phyloP scores from a whole-genome alignment of 345 rosid species.

The Alliaria petiolata region DNA sequence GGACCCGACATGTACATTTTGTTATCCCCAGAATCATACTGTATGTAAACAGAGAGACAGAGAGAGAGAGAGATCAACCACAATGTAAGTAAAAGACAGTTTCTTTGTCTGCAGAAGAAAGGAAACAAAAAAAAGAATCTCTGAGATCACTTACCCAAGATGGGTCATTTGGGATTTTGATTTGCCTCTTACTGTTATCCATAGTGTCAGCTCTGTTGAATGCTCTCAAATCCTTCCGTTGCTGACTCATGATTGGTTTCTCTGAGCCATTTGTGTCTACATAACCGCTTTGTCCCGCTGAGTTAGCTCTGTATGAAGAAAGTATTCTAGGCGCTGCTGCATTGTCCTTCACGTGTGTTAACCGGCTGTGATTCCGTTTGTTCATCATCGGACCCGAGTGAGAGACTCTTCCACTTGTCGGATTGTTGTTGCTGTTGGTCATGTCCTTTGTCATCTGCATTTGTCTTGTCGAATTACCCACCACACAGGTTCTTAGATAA shows the following conservation, averaged over 20 bases:
- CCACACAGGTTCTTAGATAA: slow-evolving; percentile 19
- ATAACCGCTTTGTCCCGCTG: slow-evolving; percentile 7
- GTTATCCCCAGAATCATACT: slow-evolving; percentile 55
- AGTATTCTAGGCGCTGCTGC: slow-evolving; percentile 12
- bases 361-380: slow-evolving; percentile 22
- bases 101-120: slow-evolving; percentile 1
- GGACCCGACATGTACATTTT: slow-evolving; percentile 92
- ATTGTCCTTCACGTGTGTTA: slow-evolving; percentile 12
- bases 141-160: slow-evolving; percentile 30
- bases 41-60: not conserved
- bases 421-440: slow-evolving; percentile 7
- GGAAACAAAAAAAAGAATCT: not conserved
- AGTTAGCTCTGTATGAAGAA: slow-evolving; percentile 13
- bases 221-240: slow-evolving; percentile 17
- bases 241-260: slow-evolving; percentile 7
- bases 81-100: not conserved
- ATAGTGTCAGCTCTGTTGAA: slow-evolving; percentile 33
- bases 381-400: slow-evolving; percentile 34
- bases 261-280: not conserved
- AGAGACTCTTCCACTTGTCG: slow-evolving; percentile 13
- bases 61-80: not conserved
- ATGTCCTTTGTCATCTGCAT: slow-evolving; percentile 25
- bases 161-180: slow-evolving; percentile 24
- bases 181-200: slow-evolving; percentile 29
- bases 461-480: slow-evolving; percentile 28